phyloP scores from a whole-genome alignment of 1,284 basidiomycete species.

The Heimioporus punctisporus region DNA sequence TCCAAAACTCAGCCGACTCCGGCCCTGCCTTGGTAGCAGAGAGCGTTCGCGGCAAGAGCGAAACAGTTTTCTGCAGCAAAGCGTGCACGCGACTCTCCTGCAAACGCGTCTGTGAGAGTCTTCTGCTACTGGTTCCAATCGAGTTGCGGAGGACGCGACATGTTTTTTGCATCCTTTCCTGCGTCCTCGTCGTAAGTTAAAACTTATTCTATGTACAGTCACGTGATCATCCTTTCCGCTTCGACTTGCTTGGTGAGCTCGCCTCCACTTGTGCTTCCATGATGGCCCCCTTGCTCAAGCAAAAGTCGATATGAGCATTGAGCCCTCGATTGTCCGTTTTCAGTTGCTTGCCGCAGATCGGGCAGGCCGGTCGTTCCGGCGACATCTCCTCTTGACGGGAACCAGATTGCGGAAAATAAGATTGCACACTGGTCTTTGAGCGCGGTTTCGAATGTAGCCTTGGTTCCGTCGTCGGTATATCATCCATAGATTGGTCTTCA shows the following conservation, averaged over 20 bases:
- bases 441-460: slow-evolving; percentile 17
- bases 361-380: slow-evolving; percentile 45
- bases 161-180: slow-evolving; percentile 29
- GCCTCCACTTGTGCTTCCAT: slow-evolving; percentile 58
- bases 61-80: slow-evolving; percentile 42
- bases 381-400: neutral
- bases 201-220: slow-evolving; percentile 8
- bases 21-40: slow-evolving; percentile 16
- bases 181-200: neutral
- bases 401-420: neutral
- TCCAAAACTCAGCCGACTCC: slow-evolving; percentile 41
- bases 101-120: neutral
- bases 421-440: neutral
- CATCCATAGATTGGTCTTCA: slow-evolving; percentile 21
- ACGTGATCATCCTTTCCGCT: slow-evolving; percentile 29
- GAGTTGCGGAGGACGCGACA: slow-evolving; percentile 25
- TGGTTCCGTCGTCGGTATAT: neutral
- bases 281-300: slow-evolving; percentile 71
- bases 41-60: slow-evolving; percentile 42
- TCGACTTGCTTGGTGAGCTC: slow-evolving; percentile 20
- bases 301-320: slow-evolving; percentile 79
- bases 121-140: neutral
- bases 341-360: slow-evolving; percentile 61
- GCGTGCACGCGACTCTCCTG: slow-evolving; percentile 19
- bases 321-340: slow-evolving; percentile 66